These are phyloP conservation scores for Globisporangium megalacanthum DNA, from an alignment of 352 stramenopile genomes.

Conservation along the genomic window DNA sequence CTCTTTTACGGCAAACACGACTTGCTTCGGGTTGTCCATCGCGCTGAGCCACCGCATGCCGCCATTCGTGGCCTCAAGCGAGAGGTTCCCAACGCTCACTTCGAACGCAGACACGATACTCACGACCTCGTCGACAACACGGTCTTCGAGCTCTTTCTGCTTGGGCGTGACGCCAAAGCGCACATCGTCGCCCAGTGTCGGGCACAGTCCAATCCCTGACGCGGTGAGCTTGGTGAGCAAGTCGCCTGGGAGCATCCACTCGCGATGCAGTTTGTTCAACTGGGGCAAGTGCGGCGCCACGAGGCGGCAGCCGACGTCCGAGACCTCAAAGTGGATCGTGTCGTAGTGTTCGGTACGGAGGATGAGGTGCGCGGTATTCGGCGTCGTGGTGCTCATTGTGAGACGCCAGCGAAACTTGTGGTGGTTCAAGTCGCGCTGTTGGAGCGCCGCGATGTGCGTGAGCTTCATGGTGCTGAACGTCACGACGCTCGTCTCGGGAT, in stretches of 20 bases:
- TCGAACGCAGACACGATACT: slow-evolving; percentile 61
- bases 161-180: slow-evolving; percentile 42
- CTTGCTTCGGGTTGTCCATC: slow-evolving; percentile 41
- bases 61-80: slow-evolving; percentile 17
- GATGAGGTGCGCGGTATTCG: slow-evolving; percentile 32
- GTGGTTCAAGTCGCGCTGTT: slow-evolving; percentile 64
- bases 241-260: slow-evolving; percentile 44
- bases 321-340: slow-evolving; percentile 64
- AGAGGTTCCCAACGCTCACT: slow-evolving; percentile 37
- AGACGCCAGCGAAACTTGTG: slow-evolving; percentile 60
- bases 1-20: slow-evolving; percentile 72
- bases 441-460: slow-evolving; percentile 62
- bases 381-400: slow-evolving; percentile 42
- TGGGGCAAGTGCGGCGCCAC: slow-evolving; percentile 42
- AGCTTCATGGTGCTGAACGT: slow-evolving; percentile 75
- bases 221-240: slow-evolving; percentile 45
- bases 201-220: slow-evolving; percentile 62
- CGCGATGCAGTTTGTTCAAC: slow-evolving; percentile 29
- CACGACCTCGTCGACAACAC: slow-evolving; percentile 65
- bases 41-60: slow-evolving; percentile 23
- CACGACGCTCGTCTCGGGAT: slow-evolving; percentile 50
- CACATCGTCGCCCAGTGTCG: slow-evolving; percentile 27
- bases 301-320: slow-evolving; percentile 48
- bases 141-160: slow-evolving; percentile 56
- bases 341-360: slow-evolving; percentile 54